These are phyloP conservation scores for Pythium monospermum DNA, from an alignment of 352 stramenopile genomes.

Conservation along the genomic window DNA sequence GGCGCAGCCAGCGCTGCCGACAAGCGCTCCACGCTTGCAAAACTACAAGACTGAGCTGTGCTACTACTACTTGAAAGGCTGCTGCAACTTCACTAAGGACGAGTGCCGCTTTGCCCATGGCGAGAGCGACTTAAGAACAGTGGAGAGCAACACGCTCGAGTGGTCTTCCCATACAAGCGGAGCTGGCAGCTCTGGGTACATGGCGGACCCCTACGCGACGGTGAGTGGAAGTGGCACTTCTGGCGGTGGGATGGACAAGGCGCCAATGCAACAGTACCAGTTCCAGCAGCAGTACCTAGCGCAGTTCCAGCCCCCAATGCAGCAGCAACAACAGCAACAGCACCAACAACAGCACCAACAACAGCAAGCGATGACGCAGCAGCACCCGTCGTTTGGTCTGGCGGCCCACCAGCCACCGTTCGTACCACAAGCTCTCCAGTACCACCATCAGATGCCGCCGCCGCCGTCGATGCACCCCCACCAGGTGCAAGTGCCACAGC, in stretches of 20 bases:
- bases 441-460: conserved; percentile 19
- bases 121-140: conserved; percentile 69
- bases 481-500: conserved; percentile 9
- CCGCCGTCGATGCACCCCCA: conserved; percentile 14
- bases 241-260: conserved; percentile 7
- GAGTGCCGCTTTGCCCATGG: conserved; percentile 86
- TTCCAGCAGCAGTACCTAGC: conserved; percentile 50
- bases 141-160: conserved; percentile 78
- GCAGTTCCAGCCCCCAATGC: conserved; percentile 23
- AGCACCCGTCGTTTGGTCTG: conserved; percentile 2
- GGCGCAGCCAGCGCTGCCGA: conserved; percentile 20
- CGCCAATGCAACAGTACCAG: conserved; percentile 40
- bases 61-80: conserved; percentile 86
- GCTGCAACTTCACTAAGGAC: conserved; percentile 86
- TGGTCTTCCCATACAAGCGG: conserved; percentile 34
- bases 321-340: conserved; percentile 24
- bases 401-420: conserved; percentile 11
- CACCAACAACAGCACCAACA: conserved; percentile 17
- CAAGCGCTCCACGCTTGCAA: conserved; percentile 61
- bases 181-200: conserved; percentile 9
- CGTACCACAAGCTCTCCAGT: conserved; percentile 22
- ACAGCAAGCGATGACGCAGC: background rate
- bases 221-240: background rate
- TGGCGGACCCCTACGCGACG: conserved; percentile 2
- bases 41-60: conserved; percentile 89